phyloP scores from a whole-genome alignment of 1,139 yeast species.

The Magnusiomyces clavatus region DNA sequence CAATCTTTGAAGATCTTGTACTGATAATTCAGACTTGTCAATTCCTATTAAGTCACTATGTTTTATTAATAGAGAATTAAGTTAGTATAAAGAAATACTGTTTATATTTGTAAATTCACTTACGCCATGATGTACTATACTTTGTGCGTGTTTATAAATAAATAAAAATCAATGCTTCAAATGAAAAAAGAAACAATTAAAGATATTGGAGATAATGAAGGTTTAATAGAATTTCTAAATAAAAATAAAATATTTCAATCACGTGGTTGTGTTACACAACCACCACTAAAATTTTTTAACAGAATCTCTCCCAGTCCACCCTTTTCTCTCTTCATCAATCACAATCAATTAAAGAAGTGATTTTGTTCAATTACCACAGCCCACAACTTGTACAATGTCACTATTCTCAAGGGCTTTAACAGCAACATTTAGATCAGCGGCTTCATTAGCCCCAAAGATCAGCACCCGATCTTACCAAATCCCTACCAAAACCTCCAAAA shows the following conservation, averaged over 20 bases:
- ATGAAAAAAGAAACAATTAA: neutral
- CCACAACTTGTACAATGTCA: too few species aligned
- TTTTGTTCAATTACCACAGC: too few species aligned
- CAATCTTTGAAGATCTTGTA: slow-evolving; percentile 66
- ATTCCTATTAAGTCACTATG: slow-evolving; percentile 23
- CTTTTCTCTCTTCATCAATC: too few species aligned
- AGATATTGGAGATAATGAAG: neutral
- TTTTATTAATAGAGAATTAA: neutral
- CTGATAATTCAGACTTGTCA: slow-evolving; percentile 57
- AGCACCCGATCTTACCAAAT: slow-evolving; percentile 7
- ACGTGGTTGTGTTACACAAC: neutral
- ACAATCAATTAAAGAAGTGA: too few species aligned
- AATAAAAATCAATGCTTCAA: neutral
- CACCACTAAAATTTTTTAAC: neutral
- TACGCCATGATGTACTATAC: slow-evolving; percentile 2
- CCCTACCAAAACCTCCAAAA: slow-evolving; percentile 19
- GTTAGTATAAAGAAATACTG: neutral
- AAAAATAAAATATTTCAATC: too few species aligned
- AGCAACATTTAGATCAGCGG: neutral
- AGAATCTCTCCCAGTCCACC: too few species aligned
- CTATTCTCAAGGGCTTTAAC: too few species aligned
- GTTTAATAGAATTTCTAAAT: too few species aligned
- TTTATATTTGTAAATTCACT: neutral
- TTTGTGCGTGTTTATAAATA: neutral
- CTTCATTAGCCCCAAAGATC: neutral